These are phyloP conservation scores for Trifolium repens DNA, from an alignment of 306 rosid genomes.

Conservation along the genomic window DNA sequence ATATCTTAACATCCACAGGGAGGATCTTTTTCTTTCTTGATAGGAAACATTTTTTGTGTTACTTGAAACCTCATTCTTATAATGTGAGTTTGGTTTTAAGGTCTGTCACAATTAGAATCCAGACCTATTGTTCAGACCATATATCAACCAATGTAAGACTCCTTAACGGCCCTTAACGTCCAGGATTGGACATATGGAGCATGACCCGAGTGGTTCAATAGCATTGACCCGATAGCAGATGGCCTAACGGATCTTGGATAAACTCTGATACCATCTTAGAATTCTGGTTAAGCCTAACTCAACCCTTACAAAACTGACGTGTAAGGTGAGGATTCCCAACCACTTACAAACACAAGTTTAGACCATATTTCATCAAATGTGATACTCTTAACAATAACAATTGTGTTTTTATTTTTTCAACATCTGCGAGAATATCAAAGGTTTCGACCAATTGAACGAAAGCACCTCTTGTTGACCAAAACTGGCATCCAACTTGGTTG, in stretches of 20 bases:
- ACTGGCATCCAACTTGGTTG: background rate
- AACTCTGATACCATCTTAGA: no score
- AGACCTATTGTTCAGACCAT: constrained; percentile 12
- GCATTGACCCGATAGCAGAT: no score
- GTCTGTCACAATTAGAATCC: background rate
- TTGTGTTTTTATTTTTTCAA: background rate
- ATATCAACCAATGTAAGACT: no score
- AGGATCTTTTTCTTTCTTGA: background rate
- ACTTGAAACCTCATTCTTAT: constrained; percentile 16
- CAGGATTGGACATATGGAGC: no score
- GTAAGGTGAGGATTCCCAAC: no score
- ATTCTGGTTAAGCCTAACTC: no score
- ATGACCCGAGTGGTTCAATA: no score
- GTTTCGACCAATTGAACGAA: constrained; percentile 1
- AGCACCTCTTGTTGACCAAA: constrained; percentile 1
- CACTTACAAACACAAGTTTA: no score
- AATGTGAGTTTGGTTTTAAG: constrained; percentile 3
- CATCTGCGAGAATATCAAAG: background rate
- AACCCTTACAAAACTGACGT: no score
- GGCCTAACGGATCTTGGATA: no score
- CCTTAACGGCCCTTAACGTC: no score
- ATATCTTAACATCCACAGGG: background rate
- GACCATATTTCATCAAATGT: no score
- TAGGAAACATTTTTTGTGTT: constrained; percentile 19
- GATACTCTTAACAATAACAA: background rate